Conservation (phyloP, 805 yeast species). For the Ogataea pini region DNA sequence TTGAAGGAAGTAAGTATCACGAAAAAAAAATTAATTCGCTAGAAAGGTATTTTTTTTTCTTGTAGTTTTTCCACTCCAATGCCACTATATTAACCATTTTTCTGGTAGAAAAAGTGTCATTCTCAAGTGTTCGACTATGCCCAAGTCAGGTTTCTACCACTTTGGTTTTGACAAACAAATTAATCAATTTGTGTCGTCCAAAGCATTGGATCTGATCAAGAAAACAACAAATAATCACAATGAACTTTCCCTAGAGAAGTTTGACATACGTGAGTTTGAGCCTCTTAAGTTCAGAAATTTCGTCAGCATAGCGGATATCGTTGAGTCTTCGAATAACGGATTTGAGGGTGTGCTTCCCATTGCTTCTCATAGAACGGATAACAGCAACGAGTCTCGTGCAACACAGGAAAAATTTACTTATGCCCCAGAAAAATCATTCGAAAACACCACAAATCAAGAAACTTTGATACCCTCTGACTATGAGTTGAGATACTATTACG, state of each 20-base stretch:
- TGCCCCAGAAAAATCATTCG: not conserved
- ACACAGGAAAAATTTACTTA: not conserved
- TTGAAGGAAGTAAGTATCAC: not conserved
- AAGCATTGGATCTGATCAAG: constrained; percentile 10
- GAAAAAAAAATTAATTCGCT: not conserved
- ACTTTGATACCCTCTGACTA: constrained; percentile 5
- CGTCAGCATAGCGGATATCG: constrained; percentile 18
- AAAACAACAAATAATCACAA: not conserved
- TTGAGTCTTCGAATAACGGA: constrained; percentile 12
- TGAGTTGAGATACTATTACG: constrained; percentile 12
- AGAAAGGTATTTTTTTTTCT: not conserved
- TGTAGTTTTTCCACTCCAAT: not conserved
- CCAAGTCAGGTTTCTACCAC: constrained; percentile 12
- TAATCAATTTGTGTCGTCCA: not conserved
- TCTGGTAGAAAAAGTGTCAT: not conserved
- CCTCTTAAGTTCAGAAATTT: constrained; percentile 15
- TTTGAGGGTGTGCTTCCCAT: constrained; percentile 11
- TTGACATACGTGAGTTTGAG: constrained; percentile 6
- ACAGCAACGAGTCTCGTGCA: not conserved
- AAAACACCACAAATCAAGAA: no score
- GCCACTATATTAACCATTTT: no score
- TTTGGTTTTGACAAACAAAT: constrained; percentile 20
- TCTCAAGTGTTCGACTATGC: not conserved
- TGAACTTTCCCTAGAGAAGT: not conserved
- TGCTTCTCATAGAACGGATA: not conserved